These are phyloP conservation scores for barrel medic (Medicago truncatula) DNA, from an alignment of 306 rosid species.

Conservation along the genomic window DNA sequence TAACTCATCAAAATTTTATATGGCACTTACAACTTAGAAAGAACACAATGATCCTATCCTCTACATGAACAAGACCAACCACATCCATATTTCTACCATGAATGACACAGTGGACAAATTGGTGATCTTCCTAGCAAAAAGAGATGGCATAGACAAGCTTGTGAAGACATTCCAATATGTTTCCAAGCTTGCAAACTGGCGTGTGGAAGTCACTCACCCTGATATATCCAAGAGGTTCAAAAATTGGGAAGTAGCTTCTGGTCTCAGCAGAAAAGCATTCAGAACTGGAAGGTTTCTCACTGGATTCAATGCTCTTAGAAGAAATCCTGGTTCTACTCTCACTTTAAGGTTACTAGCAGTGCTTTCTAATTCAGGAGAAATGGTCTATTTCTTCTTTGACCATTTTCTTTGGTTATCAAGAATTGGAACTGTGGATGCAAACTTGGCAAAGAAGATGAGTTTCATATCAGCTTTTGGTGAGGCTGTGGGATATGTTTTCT, in stretches of 20 bases:
- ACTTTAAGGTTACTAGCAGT: conserved; percentile 64
- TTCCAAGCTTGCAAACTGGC: conserved; percentile 88
- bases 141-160: conserved; percentile 99
- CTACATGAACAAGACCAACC: neutral
- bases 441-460: conserved; percentile 67
- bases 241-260: conserved; percentile 85
- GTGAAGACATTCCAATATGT: conserved; percentile 93
- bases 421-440: conserved; percentile 73
- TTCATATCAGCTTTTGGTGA: conserved; percentile 92
- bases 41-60: neutral
- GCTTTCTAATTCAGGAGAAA: conserved; percentile 80
- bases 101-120: conserved; percentile 81
- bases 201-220: conserved; percentile 58
- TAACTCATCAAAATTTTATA: conserved; percentile 19
- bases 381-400: conserved; percentile 96
- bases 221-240: conserved; percentile 62
- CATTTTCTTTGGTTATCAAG: conserved; percentile 90
- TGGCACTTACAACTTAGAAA: neutral
- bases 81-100: conserved; percentile 42
- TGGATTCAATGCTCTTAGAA: conserved; percentile 75
- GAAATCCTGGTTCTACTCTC: conserved; percentile 65
- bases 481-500: conserved; percentile 84
- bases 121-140: conserved; percentile 87
- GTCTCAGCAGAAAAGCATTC: conserved; percentile 91
- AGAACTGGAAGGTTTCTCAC: conserved; percentile 80